Evolutionary conservation across 2,329 filamentous ascomycete species (phyloP).

Genomic region (Calycina herbarum): DNA sequence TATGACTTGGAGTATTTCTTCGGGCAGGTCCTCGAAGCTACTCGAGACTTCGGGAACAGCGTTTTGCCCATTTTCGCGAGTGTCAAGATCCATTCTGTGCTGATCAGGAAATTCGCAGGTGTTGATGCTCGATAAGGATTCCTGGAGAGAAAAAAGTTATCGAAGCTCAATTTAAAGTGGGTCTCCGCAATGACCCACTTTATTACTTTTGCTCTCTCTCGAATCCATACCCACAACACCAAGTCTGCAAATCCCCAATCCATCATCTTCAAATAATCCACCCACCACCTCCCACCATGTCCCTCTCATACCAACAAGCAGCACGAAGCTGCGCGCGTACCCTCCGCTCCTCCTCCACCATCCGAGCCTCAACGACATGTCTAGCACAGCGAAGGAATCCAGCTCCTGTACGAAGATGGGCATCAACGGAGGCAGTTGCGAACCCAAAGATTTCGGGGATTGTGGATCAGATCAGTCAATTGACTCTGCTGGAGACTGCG

Average conservation of each 20-base stretch:
- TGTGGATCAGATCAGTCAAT: constrained; percentile 97
- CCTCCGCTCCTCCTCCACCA: constrained; percentile 51
- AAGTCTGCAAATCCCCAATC: constrained; percentile 13
- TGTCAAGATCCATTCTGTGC: constrained; percentile 53
- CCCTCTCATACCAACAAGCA: constrained; percentile 62
- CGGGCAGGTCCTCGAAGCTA: constrained; percentile 61
- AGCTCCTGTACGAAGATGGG: constrained; percentile 70
- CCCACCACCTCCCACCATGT: constrained; percentile 50
- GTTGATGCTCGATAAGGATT: constrained; percentile 6
- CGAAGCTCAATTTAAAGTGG: constrained; percentile 3
- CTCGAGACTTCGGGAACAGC: constrained; percentile 56
- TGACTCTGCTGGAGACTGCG: constrained; percentile 96
- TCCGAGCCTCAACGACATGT: constrained; percentile 48
- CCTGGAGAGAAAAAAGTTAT: constrained; percentile 13
- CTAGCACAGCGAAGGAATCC: constrained; percentile 48
- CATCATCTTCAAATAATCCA: constrained; percentile 12
- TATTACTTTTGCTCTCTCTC: constrained; percentile 1
- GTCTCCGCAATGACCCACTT: neutral
- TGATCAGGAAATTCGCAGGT: constrained; percentile 9
- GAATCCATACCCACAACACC: constrained; percentile 14
- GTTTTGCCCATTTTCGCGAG: constrained; percentile 47
- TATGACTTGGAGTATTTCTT: constrained; percentile 68
- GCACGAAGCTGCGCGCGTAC: constrained; percentile 65
- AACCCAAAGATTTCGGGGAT: constrained; percentile 94
- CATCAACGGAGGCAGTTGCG: constrained; percentile 73